Base-by-base conservation (phyloP, 805 yeast genomes). In the Myxozyma sirexii region DNA sequence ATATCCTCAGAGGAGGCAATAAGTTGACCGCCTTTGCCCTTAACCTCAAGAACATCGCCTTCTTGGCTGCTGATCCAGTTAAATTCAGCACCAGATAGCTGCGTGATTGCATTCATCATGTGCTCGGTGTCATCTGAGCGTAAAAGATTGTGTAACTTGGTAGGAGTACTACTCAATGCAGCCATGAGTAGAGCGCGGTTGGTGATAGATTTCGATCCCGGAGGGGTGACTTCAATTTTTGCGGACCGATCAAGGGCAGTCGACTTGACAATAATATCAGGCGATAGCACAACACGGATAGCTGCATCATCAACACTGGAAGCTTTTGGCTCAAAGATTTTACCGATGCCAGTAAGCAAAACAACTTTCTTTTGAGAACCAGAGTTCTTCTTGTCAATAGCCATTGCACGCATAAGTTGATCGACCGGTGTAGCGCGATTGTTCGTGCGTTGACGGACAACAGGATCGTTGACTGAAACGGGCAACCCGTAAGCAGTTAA, bases 111-210 rank as follows among this genome's bases (percentile, higher is more conserved):
- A 43, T 84, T 83, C 67, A 94, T 79, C 99, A 94, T 94, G 69
- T 88, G 92, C 62, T 88, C 90, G 10, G 98, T 94, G 72, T 94
- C 99, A 71, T 93, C 99, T 2, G 98, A 93, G 71, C 94, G 97
- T 54, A 94, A 81, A 69, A 94, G 78, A 75, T 94, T 94, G 64
- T 85, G 86, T 66, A 94, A 84, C 68, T 82, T 83, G 71, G 96
- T 91, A 26, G 85, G 82, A 45, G 98, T 98, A 54, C 80, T 76
- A 61, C 97, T 96, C 62, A 94, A 81, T 21, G 98, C 96, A 46
- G 99, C 98, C 65, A 94, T 78, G 15, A 94, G 84, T 60, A 94
- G 79, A 4, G 97, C 99, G 73, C 99, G 84, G 72, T 94, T 94
- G 6, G 98, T 92, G 60, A 94, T 93, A 2, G 98, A 93, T 73